Conservation (phyloP, 2,329 filamentous ascomycete genomes). For the Alternaria burnsii region DNA sequence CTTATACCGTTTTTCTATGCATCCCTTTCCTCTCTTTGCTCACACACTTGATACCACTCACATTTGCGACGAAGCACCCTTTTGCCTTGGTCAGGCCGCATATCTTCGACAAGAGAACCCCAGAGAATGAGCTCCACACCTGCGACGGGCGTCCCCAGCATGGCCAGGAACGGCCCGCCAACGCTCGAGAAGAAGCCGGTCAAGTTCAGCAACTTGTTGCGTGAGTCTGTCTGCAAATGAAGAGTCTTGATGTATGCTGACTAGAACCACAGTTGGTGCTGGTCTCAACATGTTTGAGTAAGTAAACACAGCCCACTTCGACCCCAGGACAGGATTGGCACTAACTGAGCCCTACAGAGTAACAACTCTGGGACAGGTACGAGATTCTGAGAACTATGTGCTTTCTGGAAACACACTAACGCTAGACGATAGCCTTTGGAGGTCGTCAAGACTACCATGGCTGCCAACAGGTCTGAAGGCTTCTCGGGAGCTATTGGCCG, state of each 20-base stretch:
- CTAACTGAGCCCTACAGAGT: slow-evolving; percentile 57
- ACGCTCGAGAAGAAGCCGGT: slow-evolving; percentile 97
- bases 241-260: slow-evolving; percentile 29
- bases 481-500: slow-evolving; percentile 82
- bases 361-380: slow-evolving; percentile 72
- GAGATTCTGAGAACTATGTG: background rate
- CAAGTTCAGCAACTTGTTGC: slow-evolving; percentile 98
- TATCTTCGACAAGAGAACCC: slow-evolving; percentile 57
- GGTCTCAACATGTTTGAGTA: slow-evolving; percentile 95
- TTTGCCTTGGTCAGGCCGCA: slow-evolving; percentile 98
- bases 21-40: slow-evolving; percentile 26
- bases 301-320: slow-evolving; percentile 41
- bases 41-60: slow-evolving; percentile 19
- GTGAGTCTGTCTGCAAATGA: slow-evolving; percentile 53
- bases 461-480: slow-evolving; percentile 89
- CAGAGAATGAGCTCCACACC: slow-evolving; percentile 61
- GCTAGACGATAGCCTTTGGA: slow-evolving; percentile 81
- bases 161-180: slow-evolving; percentile 53
- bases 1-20: slow-evolving; percentile 23
- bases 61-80: slow-evolving; percentile 81
- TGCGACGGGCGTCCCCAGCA: slow-evolving; percentile 57
- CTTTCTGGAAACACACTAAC: slow-evolving; percentile 51
- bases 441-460: slow-evolving; percentile 99
- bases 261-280: slow-evolving; percentile 70
- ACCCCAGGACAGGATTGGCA: slow-evolving; percentile 9